Evolutionary conservation across 139 green algal genomes (phyloP).

Genomic region (Chlorella sp.): DNA sequence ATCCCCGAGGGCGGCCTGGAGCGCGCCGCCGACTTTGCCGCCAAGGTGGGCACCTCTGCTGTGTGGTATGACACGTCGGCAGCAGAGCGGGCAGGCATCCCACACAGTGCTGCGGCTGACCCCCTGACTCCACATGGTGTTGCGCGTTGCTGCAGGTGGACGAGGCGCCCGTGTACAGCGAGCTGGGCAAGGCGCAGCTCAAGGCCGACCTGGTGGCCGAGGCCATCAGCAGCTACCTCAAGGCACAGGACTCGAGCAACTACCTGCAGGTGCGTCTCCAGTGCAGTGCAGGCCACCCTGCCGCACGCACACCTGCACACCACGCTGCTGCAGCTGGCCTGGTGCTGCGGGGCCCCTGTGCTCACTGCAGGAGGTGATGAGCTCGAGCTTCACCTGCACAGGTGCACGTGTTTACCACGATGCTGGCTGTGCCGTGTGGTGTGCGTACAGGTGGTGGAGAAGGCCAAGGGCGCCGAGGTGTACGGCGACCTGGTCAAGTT

Average conservation of each 20-base stretch:
- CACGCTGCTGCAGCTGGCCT: neutral
- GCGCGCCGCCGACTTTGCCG: conserved; percentile 79
- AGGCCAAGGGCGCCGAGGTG: conserved; percentile 38
- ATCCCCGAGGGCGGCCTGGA: conserved; percentile 64
- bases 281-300: too few relatives aligned
- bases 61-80: too few relatives aligned
- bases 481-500: conserved; percentile 94
- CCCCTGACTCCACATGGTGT: too few relatives aligned
- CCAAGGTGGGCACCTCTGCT: conserved; percentile 54
- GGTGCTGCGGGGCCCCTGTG: too few relatives aligned
- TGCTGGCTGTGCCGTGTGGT: neutral
- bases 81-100: too few relatives aligned
- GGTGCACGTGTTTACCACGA: conserved; percentile 4
- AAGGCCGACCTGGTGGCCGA: conserved; percentile 61
- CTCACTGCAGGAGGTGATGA: too few relatives aligned
- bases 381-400: too few relatives aligned
- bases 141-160: conserved; percentile 42
- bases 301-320: neutral
- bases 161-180: conserved; percentile 84
- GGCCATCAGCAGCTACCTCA: conserved; percentile 88
- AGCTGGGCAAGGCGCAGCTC: conserved; percentile 92
- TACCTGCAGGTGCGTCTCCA: conserved; percentile 66
- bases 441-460: conserved; percentile 15
- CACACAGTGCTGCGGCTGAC: too few relatives aligned
- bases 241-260: conserved; percentile 57